phyloP scores from a whole-genome alignment of 2,329 filamentous ascomycete genomes.

The Sclerotinia glacialis region DNA sequence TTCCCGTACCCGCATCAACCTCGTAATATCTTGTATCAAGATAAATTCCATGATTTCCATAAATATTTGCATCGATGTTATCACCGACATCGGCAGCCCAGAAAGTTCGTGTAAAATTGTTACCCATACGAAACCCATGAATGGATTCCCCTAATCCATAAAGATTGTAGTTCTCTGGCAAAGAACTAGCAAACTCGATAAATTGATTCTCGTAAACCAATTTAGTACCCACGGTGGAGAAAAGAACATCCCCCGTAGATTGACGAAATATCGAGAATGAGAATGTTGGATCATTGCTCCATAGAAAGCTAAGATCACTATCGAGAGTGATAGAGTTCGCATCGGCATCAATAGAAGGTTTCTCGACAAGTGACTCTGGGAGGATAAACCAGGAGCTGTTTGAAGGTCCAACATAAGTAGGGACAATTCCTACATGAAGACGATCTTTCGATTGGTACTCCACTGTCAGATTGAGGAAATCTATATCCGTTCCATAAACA shows the following conservation, averaged over 20 bases:
- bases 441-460: constrained; percentile 64
- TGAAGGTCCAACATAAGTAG: constrained; percentile 57
- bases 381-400: constrained; percentile 68
- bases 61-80: constrained; percentile 55
- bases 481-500: constrained; percentile 73
- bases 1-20: constrained; percentile 46
- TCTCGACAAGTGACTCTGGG: constrained; percentile 56
- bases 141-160: constrained; percentile 75
- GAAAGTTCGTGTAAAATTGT: constrained; percentile 67
- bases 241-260: constrained; percentile 62
- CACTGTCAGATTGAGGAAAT: constrained; percentile 63
- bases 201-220: constrained; percentile 77
- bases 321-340: constrained; percentile 45
- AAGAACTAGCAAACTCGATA: constrained; percentile 64
- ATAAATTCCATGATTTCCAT: constrained; percentile 76
- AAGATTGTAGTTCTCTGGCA: constrained; percentile 71
- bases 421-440: constrained; percentile 68
- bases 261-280: constrained; percentile 62
- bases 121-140: constrained; percentile 66
- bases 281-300: constrained; percentile 59
- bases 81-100: constrained; percentile 68
- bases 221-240: constrained; percentile 61
- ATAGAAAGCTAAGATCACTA: constrained; percentile 54
- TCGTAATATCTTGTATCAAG: constrained; percentile 75
- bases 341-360: constrained; percentile 41